Base-by-base conservation (phyloP, 768 basidiomycete genomes). In the Calocybe cyanea region DNA sequence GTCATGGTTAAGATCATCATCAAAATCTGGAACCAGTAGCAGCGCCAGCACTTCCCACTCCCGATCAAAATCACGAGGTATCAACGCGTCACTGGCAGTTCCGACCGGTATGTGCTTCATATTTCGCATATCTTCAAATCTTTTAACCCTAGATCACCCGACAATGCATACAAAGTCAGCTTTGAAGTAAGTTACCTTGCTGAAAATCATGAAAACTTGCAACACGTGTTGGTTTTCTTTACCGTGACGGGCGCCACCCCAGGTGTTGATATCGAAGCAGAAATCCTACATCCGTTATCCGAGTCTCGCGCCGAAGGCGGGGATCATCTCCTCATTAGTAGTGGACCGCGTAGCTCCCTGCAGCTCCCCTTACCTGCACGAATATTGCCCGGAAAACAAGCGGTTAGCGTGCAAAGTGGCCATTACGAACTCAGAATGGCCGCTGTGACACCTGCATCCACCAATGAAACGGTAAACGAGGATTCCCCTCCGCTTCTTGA, bases 181-280 rank as follows among this genome's bases (percentile, higher is more conserved):
- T 75, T 80, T 46, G 73, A 77, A 25, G 67, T 78, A 20, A 56
- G 64, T 35, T 77, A 78, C 52, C 69, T 80, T 25, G 77, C 78
- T 19, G 94, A 96, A 63, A 78, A 90, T 57, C 92, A 94, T 58
- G 89, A 93, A 60, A 89, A 82, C 46, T 77, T 97, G 3, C 81
- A 83, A 18, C 85, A 85, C 39, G 75, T 95, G 23, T 70, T 91
- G 28, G 77, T 91, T 18, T 87, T 91, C 59, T 68, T 93, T 41
- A 77, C 77, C 17, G 67, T 82, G 24, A 70, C 71, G 1, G 77
- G 78, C 2, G 58, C 70, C 3, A 70, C 67, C 1, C 65, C 75
- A 3, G 75, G 75, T 2, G 62, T 69, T 9, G 77, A 81, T 41
- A 63, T 85, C 17, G 80, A 79, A 55, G 84, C 86, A 0, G 85